Conservation (phyloP, 164 flowering plant species). For the Euptelea pleiosperma region DNA sequence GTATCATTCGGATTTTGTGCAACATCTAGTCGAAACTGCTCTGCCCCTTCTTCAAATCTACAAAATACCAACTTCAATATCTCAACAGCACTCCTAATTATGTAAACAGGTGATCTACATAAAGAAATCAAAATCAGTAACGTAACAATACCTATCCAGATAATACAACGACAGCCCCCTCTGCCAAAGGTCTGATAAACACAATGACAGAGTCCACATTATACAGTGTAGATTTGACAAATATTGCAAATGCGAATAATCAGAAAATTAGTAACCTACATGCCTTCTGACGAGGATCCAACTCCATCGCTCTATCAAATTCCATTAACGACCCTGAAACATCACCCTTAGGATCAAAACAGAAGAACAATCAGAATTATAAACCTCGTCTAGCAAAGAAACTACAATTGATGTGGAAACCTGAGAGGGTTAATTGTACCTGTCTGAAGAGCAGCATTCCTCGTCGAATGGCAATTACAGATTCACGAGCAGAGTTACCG, state of each 20-base stretch:
- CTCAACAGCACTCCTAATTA: background rate
- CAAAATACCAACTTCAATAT: constrained; percentile 10
- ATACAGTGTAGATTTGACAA: background rate
- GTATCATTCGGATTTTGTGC: constrained; percentile 95
- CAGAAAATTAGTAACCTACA: constrained; percentile 44
- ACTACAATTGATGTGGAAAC: background rate
- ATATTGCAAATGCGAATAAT: background rate
- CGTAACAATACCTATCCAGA: constrained; percentile 65
- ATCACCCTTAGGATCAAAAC: constrained; percentile 57
- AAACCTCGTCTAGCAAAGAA: background rate
- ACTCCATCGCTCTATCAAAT: constrained; percentile 76
- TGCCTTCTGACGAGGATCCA: constrained; percentile 92
- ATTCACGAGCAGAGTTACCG: constrained; percentile 54
- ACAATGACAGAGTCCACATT: background rate
- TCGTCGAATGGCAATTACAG: constrained; percentile 51
- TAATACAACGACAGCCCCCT: constrained; percentile 91
- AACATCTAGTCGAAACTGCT: constrained; percentile 93
- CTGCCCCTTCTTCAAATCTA: constrained; percentile 94
- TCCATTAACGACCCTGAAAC: constrained; percentile 72
- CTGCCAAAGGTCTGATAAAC: constrained; percentile 84
- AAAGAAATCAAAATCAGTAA: background rate
- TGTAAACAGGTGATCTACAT: background rate
- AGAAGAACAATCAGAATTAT: background rate
- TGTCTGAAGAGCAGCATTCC: constrained; percentile 86
- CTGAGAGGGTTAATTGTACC: constrained; percentile 29